Conservation (phyloP, 2,329 filamentous ascomycete species). For the Tolypocladium capitatum region DNA sequence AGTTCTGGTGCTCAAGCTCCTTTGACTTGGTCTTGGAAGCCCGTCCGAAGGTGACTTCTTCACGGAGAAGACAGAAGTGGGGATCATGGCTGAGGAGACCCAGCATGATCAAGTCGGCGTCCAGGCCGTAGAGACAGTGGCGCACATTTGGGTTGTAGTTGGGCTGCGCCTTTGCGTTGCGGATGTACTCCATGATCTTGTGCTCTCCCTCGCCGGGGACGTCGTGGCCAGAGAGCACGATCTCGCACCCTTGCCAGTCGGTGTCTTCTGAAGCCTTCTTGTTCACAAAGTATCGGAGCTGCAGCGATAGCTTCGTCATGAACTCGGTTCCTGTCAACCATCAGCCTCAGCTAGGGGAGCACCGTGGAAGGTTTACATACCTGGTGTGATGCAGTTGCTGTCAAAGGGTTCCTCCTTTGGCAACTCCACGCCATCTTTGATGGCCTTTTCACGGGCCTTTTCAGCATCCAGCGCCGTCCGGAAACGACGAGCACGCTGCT, state of each 20-base stretch:
- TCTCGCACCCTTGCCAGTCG: slow-evolving; percentile 94
- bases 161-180: slow-evolving; percentile 89
- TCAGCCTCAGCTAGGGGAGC: slow-evolving; percentile 4
- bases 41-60: slow-evolving; percentile 94
- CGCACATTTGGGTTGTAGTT: slow-evolving; percentile 86
- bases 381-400: slow-evolving; percentile 97
- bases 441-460: slow-evolving; percentile 79
- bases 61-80: slow-evolving; percentile 91
- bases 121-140: slow-evolving; percentile 92
- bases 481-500: slow-evolving; percentile 90
- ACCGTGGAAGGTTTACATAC: slow-evolving; percentile 19
- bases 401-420: slow-evolving; percentile 94
- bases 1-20: slow-evolving; percentile 96
- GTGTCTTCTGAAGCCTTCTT: slow-evolving; percentile 96
- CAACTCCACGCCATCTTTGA: slow-evolving; percentile 78
- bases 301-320: slow-evolving; percentile 89
- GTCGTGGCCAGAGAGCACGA: slow-evolving; percentile 93
- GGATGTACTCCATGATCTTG: slow-evolving; percentile 99
- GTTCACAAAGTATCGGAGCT: slow-evolving; percentile 96
- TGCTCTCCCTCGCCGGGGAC: slow-evolving; percentile 97
- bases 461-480: slow-evolving; percentile 87
- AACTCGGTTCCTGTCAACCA: slow-evolving; percentile 57
- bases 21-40: slow-evolving; percentile 80
- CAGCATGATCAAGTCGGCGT: slow-evolving; percentile 97
- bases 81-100: slow-evolving; percentile 94